phyloP scores from a whole-genome alignment of 129 eudicot species.

The Sambucus nigra region DNA sequence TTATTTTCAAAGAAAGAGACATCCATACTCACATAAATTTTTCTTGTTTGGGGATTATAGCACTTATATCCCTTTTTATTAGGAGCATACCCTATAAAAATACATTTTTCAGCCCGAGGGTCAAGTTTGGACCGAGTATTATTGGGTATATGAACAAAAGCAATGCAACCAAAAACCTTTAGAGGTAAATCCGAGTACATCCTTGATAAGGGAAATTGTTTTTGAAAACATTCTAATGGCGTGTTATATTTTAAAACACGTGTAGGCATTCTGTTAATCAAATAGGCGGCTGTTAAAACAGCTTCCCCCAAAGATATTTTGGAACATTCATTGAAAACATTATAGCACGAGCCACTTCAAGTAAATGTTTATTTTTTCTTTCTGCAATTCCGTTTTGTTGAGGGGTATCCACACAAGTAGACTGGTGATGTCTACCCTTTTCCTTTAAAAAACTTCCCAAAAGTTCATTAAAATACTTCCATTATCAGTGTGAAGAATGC shows the following conservation, averaged over 20 bases:
- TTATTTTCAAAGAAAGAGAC: no score
- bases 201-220: neutral
- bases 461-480: neutral
- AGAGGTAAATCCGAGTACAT: neutral
- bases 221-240: neutral
- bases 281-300: neutral
- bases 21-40: no score
- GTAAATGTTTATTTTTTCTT: neutral
- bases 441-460: no score
- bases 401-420: no score
- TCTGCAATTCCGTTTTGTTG: no score
- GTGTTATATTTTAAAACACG: constrained; percentile 4
- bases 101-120: constrained; percentile 1
- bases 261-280: constrained; percentile 7
- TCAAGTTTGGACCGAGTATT: neutral
- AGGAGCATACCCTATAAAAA: neutral
- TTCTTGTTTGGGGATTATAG: neutral
- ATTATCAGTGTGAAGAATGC: no score
- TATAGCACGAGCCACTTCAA: constrained; percentile 7
- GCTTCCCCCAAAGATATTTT: constrained; percentile 4
- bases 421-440: no score
- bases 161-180: neutral
- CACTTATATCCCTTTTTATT: neutral
- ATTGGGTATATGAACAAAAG: neutral
- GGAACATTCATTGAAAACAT: constrained; percentile 5